Evolutionary conservation across 345 rosid species (phyloP), one percentile per base, ranked within the genome.

Genomic region (Anacardium occidentale): DNA sequence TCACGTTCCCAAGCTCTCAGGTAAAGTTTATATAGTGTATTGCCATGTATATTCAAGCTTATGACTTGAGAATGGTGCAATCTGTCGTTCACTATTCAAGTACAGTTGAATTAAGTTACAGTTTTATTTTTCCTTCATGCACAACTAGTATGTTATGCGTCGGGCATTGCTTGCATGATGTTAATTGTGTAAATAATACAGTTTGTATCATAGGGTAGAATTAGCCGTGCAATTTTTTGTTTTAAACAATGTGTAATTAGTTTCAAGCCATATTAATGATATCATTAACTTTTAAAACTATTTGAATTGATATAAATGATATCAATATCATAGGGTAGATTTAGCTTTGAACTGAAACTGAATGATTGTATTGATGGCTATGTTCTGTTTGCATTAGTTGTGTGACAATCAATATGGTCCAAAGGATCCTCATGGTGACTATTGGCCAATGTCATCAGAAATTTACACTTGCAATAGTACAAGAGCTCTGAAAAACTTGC

Each of bases 1-100:
- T 94, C 98, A 48, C 96, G 98, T 1, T 77, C 89, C 74, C 98
- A 94, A 85, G 97, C 96, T 54, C 87, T 94, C 50, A 88, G 98
- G 98, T 93, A 83, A 32, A 12, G 18, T 62, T 51, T 45, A 7
- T 10, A 24, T 18, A 40, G 40, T 34, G 3, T 53, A 10, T 24
- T 15, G 26, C 48, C 22, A 13, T 40, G 62, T 62, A 11, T 48
- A 56, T 26, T 44, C 65, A 45, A 69, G 15, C 10, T 47, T 26
- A 47, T 26, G 55, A 18, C 13, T n/a, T 48, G 20, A 26, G n/a
- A 60, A 18, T 50, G 29, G 57, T 34, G 34, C 7, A 24, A 7
- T 50, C 25, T 21, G 40, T 22, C 17, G 52, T 32, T 29, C 44
- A 5, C 5, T n/a, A n/a, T 18, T 44, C 53, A 57, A 44, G 52